Conservation (phyloP, 352 stramenopile genomes). For the Phytopythium aichiense region DNA sequence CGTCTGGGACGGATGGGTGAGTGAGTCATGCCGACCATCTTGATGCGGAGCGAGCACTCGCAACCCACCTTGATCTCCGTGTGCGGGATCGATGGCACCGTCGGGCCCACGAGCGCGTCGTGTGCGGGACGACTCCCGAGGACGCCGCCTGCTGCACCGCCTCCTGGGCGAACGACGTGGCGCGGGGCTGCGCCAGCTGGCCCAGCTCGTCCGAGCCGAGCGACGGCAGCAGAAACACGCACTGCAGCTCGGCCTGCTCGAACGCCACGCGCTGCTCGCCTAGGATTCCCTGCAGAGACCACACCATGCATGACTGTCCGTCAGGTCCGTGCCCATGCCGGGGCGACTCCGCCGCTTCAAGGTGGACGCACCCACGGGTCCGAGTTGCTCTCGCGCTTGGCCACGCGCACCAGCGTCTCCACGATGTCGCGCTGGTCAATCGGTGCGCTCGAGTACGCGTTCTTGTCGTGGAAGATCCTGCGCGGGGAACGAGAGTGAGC, state of each 20-base stretch:
- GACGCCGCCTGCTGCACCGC: conserved; percentile 42
- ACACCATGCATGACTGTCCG: neutral
- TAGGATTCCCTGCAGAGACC: conserved; percentile 27
- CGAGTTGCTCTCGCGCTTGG: conserved; percentile 21
- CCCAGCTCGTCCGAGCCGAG: conserved; percentile 41
- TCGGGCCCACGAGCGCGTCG: conserved; percentile 34
- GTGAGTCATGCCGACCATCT: neutral
- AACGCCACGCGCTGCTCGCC: conserved; percentile 13
- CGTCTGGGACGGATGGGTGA: conserved; percentile 9
- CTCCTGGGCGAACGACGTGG: conserved; percentile 40
- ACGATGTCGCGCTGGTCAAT: conserved; percentile 39
- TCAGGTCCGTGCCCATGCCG: too few species aligned
- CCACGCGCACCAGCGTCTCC: conserved; percentile 21
- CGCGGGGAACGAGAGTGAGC: neutral
- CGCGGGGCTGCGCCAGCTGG: conserved; percentile 19
- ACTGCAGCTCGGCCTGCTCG: conserved; percentile 40
- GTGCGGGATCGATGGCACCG: conserved; percentile 11
- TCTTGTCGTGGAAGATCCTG: conserved; percentile 41
- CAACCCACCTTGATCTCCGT: neutral
- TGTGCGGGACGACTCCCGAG: conserved; percentile 71
- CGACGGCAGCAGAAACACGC: conserved; percentile 48
- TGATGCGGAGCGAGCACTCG: neutral
- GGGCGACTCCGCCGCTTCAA: neutral
- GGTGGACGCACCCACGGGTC: conserved; percentile 33
- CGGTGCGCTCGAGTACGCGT: conserved; percentile 42